phyloP scores from a whole-genome alignment of 768 basidiomycete species.

The Epithele typhae region DNA sequence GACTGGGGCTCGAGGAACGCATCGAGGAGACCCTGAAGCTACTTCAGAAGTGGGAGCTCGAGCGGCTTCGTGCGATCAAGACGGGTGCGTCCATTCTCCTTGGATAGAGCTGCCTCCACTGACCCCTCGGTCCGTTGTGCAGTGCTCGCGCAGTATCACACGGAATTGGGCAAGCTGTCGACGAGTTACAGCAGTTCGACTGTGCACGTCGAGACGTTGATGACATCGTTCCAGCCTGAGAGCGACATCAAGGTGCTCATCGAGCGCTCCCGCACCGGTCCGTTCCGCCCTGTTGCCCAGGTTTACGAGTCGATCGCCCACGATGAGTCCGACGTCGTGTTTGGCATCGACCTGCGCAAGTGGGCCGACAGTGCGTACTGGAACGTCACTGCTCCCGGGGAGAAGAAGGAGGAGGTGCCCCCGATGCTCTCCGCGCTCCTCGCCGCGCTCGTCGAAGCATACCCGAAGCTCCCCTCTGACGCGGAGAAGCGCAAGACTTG shows the following conservation, averaged over 20 bases:
- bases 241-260: constrained; percentile 83
- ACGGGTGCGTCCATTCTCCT: constrained; percentile 47
- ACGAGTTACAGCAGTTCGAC: constrained; percentile 59
- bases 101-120: too few relatives aligned
- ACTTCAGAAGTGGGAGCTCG: constrained; percentile 82
- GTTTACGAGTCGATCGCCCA: constrained; percentile 84
- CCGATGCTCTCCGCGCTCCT: constrained; percentile 70
- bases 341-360: constrained; percentile 86
- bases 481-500: constrained; percentile 84
- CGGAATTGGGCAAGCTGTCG: constrained; percentile 68
- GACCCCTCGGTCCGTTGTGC: too few relatives aligned
- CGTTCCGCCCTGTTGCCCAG: constrained; percentile 83
- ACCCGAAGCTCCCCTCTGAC: constrained; percentile 56
- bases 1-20: constrained; percentile 81
- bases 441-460: constrained; percentile 56
- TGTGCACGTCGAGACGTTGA: constrained; percentile 68
- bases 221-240: constrained; percentile 85
- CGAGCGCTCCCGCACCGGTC: constrained; percentile 89
- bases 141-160: constrained; percentile 88
- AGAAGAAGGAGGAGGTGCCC: constrained; percentile 61
- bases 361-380: constrained; percentile 86
- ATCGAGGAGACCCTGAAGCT: constrained; percentile 79
- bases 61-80: constrained; percentile 80
- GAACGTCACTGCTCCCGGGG: constrained; percentile 35
- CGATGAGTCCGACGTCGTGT: constrained; percentile 80